A percentile compares a stretch with the other conserved stretches of the same genome.
phyloP scores from a whole-genome alignment of 2,329 filamentous ascomycete species.

The Chaetomiaceae sp. region DNA sequence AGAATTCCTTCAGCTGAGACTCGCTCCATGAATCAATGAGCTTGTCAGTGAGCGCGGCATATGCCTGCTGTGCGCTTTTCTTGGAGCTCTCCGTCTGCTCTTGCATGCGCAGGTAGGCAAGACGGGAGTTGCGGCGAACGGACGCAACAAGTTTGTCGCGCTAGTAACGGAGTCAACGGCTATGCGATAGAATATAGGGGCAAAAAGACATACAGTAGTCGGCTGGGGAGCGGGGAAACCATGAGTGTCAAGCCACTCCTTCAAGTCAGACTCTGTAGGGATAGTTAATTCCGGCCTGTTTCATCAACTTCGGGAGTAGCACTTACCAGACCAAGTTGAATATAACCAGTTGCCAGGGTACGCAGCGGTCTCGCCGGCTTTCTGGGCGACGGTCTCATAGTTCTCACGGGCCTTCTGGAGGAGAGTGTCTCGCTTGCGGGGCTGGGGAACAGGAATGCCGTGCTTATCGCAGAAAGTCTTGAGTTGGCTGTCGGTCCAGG shows the following conservation, averaged over 20 bases:
- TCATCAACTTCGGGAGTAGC: rapidly evolving
- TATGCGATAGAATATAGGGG: neutral
- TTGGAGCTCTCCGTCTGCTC: constrained; percentile 57
- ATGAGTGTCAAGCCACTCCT: constrained; percentile 86
- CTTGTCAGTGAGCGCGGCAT: constrained; percentile 72
- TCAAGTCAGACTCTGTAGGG: constrained; percentile 72
- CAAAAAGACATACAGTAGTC: constrained; percentile 43
- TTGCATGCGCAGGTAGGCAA: constrained; percentile 67
- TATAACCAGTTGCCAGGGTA: constrained; percentile 98
- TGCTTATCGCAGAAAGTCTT: constrained; percentile 91
- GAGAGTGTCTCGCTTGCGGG: constrained; percentile 77
- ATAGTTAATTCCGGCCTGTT: neutral
- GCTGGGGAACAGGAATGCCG: constrained; percentile 80
- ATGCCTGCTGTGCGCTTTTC: constrained; percentile 63
- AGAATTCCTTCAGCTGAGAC: constrained; percentile 82
- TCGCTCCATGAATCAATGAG: constrained; percentile 90
- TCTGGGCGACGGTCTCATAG: constrained; percentile 74
- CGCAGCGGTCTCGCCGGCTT: constrained; percentile 67
- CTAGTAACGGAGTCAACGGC: constrained; percentile 29
- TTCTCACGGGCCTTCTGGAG: constrained; percentile 73
- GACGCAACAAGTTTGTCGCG: constrained; percentile 85
- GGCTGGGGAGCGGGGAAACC: constrained; percentile 85
- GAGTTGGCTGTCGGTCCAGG: constrained; percentile 88
- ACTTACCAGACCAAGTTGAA: constrained; percentile 65
- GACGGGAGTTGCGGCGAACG: constrained; percentile 84